These are phyloP conservation scores for Aspergillus caelatus DNA, from an alignment of 2,329 filamentous ascomycete species.

Conservation along the genomic window DNA sequence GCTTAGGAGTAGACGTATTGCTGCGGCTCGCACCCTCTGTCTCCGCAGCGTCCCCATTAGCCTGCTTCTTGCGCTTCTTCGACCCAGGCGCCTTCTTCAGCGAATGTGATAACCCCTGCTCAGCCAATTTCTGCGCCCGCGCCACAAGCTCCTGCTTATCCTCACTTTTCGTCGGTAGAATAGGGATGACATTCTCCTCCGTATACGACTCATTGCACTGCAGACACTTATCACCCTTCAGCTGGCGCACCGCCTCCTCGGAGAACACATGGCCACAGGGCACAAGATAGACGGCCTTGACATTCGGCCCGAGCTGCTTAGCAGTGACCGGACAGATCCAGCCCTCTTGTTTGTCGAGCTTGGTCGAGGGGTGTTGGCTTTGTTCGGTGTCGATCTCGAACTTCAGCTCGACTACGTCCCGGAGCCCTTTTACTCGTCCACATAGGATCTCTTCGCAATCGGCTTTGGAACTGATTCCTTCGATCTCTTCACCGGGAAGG, in stretches of 20 bases:
- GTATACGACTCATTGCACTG: constrained; percentile 75
- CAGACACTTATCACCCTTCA: constrained; percentile 66
- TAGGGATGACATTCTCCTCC: constrained; percentile 75
- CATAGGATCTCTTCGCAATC: constrained; percentile 65
- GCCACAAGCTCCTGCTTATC: constrained; percentile 71
- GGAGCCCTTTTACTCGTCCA: constrained; percentile 72
- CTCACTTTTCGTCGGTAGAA: constrained; percentile 70
- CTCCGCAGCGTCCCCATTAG: constrained; percentile 36
- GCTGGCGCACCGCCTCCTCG: constrained; percentile 79
- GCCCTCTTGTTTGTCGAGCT: constrained; percentile 51
- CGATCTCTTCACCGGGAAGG: constrained; percentile 58
- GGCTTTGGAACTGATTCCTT: constrained; percentile 54
- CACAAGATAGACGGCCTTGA: constrained; percentile 84
- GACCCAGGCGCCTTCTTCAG: constrained; percentile 74
- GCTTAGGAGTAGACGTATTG: constrained; percentile 36
- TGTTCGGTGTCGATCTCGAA: constrained; percentile 61
- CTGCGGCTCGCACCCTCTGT: constrained; percentile 24
- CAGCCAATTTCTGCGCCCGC: constrained; percentile 69
- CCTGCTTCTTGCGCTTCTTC: constrained; percentile 77
- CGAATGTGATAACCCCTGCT: constrained; percentile 77
- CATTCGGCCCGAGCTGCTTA: constrained; percentile 77
- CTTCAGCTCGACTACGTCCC: constrained; percentile 84
- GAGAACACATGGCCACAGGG: constrained; percentile 96
- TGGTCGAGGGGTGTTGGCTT: constrained; percentile 46
- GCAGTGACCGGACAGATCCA: constrained; percentile 87